Conservation (phyloP, 345 rosid genomes). For the Aquilaria malaccensis region DNA sequence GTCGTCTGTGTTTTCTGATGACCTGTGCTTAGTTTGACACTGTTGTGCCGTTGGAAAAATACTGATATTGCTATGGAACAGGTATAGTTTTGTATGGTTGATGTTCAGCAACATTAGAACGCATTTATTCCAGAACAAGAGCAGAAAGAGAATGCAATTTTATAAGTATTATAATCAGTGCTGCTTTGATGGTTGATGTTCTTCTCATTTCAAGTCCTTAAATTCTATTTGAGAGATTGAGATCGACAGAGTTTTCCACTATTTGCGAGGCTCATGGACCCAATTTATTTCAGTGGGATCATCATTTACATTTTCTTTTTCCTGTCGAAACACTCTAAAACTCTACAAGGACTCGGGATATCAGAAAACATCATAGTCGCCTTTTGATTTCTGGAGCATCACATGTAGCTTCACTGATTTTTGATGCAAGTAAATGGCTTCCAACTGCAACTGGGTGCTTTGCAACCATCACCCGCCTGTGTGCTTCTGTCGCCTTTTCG, state of each 20-base stretch:
- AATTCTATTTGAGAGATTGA: not conserved
- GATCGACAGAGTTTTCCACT: not conserved
- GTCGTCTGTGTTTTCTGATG: too few species aligned
- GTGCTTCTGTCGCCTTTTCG: too few species aligned
- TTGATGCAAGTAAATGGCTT: conserved; percentile 63
- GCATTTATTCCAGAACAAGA: too few species aligned
- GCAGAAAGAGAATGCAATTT: too few species aligned
- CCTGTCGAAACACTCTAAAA: not conserved
- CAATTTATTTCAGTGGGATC: not conserved
- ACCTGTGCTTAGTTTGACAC: too few species aligned
- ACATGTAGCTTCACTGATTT: conserved; percentile 62
- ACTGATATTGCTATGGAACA: too few species aligned
- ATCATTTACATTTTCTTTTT: too few species aligned
- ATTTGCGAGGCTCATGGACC: not conserved
- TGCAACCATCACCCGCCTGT: not conserved
- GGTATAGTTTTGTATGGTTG: too few species aligned
- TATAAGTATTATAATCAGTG: too few species aligned
- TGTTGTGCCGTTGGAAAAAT: too few species aligned
- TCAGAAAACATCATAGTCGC: conserved; percentile 50
- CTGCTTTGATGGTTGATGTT: not conserved
- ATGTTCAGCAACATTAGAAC: too few species aligned
- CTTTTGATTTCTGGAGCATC: conserved; percentile 50
- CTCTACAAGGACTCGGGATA: not conserved
- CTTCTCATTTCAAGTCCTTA: not conserved
- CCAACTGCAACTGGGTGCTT: conserved; percentile 79